Evolutionary conservation across 257 asterid genomes (phyloP).

Genomic region (Lavandula angustifolia): DNA sequence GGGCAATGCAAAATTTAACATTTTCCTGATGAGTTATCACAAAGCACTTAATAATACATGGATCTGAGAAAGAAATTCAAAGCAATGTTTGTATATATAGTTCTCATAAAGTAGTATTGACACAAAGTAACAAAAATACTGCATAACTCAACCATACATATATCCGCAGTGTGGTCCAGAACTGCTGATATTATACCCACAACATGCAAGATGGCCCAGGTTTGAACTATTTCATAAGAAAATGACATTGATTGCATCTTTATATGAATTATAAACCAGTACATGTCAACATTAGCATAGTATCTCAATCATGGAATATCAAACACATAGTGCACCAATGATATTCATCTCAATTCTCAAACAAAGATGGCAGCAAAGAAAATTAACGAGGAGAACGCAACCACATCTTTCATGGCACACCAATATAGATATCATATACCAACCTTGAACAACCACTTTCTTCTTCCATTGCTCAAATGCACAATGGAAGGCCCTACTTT

Average conservation of each 20-base stretch:
- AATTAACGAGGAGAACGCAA: constrained; percentile 20
- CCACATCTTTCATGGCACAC: constrained; percentile 26
- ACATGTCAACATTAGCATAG: constrained; percentile 17
- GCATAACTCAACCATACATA: constrained; percentile 4
- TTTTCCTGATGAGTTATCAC: constrained; percentile 11
- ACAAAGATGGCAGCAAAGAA: constrained; percentile 17
- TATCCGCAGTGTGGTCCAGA: not conserved
- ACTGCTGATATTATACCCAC: not conserved
- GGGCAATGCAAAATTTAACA: not conserved
- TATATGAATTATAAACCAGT: constrained; percentile 17
- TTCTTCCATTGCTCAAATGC: constrained; percentile 97
- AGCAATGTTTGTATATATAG: not conserved
- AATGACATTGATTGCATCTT: constrained; percentile 18
- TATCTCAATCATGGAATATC: constrained; percentile 19
- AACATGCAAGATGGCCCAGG: constrained; percentile 22
- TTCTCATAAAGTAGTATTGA: constrained; percentile 12
- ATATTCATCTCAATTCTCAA: constrained; percentile 14
- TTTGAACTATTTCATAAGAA: constrained; percentile 15
- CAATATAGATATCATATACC: constrained; percentile 37
- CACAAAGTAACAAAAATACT: not conserved
- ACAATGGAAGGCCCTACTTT: constrained; percentile 85
- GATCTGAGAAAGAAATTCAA: not conserved
- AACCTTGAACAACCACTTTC: constrained; percentile 79
- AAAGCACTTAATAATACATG: constrained; percentile 7
- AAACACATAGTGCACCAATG: constrained; percentile 9